A percentile compares a stretch with the other conserved stretches of the same genome.
Conservation (phyloP, 2,329 filamentous ascomycete genomes). For the Pyrenophora graminea region DNA sequence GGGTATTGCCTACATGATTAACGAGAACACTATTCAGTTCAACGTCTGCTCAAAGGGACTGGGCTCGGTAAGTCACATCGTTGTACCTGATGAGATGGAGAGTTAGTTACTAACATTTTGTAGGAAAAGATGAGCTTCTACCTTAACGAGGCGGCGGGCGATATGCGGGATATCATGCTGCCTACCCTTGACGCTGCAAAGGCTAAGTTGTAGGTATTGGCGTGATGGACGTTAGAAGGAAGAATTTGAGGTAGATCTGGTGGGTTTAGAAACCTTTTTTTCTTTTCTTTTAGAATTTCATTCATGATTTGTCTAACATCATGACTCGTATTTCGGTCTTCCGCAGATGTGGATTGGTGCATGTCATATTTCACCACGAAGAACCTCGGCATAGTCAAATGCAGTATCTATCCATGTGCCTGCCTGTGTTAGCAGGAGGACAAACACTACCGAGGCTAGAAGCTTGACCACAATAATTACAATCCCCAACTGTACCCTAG, state of each 20-base stretch:
- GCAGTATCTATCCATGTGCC: no score
- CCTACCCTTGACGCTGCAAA: slow-evolving; percentile 79
- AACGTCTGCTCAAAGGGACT: slow-evolving; percentile 95
- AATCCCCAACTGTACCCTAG: no score
- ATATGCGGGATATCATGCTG: slow-evolving; percentile 84
- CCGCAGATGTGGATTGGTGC: not conserved
- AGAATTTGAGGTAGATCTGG: no score
- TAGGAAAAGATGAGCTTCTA: slow-evolving; percentile 90
- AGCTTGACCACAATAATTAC: no score
- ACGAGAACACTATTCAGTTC: slow-evolving; percentile 98
- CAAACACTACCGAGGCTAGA: no score
- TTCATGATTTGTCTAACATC: no score
- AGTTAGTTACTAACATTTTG: slow-evolving; percentile 18
- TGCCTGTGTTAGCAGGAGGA: no score
- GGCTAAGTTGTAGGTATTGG: slow-evolving; percentile 73
- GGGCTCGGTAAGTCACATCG: slow-evolving; percentile 60
- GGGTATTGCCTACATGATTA: slow-evolving; percentile 99
- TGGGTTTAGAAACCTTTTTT: no score
- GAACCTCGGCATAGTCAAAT: not conserved
- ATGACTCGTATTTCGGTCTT: no score
- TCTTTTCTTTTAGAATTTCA: no score
- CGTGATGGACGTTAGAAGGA: no score
- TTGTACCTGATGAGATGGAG: no score
- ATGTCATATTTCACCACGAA: not conserved
- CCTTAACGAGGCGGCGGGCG: slow-evolving; percentile 88